Evolutionary conservation across 2,329 filamentous ascomycete species (phyloP).

Genomic region (Pseudogymnoascus destructans): DNA sequence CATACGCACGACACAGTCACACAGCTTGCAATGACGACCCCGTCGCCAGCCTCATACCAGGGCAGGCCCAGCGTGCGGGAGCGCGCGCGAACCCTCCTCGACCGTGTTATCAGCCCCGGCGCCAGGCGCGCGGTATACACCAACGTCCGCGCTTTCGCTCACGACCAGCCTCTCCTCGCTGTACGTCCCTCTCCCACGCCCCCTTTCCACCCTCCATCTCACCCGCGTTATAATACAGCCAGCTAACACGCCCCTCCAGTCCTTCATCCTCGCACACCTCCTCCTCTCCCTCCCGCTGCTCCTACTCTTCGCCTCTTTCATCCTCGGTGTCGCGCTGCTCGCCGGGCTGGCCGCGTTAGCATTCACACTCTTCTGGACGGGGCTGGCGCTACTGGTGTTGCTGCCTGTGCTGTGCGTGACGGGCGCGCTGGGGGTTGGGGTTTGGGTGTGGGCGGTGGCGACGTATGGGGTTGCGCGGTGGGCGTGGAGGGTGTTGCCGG

Average conservation of each 20-base stretch:
- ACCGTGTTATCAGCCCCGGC: conserved; percentile 45
- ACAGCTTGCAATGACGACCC: neutral
- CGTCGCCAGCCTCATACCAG: neutral
- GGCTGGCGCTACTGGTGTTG: conserved; percentile 53
- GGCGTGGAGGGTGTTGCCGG: conserved; percentile 30
- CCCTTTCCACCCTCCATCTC: neutral
- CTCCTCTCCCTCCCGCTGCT: conserved; percentile 54
- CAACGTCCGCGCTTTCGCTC: conserved; percentile 41
- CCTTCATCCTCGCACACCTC: conserved; percentile 53
- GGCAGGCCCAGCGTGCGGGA: neutral
- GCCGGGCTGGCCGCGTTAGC: conserved; percentile 43
- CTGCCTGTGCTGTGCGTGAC: conserved; percentile 57
- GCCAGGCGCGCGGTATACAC: conserved; percentile 45
- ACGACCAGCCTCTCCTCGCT: conserved; percentile 54
- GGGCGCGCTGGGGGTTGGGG: conserved; percentile 44
- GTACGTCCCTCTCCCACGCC: conserved; percentile 33
- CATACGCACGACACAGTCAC: neutral
- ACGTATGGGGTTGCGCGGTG: conserved; percentile 40
- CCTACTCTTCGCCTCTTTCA: conserved; percentile 55
- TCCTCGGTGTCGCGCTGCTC: conserved; percentile 47
- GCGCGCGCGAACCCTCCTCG: conserved; percentile 25
- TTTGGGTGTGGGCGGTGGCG: conserved; percentile 55
- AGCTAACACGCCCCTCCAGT: conserved; percentile 31
- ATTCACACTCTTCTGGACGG: conserved; percentile 56
- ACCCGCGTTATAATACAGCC: no score